Percentiles rank a stretch among this genome's conserved stretches.
Evolutionary conservation across 2,329 filamentous ascomycete species (phyloP).

Genomic region (Elsinoe batatas): DNA sequence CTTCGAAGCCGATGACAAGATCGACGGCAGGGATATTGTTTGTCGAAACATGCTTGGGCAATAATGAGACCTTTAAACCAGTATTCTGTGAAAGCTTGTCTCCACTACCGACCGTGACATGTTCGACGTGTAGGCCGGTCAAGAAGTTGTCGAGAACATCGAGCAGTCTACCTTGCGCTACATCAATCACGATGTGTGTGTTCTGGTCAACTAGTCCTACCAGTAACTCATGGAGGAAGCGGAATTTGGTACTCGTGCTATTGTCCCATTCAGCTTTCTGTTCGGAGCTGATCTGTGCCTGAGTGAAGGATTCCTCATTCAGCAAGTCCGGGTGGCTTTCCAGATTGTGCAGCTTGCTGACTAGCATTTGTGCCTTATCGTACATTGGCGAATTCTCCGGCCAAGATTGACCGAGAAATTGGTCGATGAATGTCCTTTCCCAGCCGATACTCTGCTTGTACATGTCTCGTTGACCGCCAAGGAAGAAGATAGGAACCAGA

Average conservation of each 20-base stretch:
- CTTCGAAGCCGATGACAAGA: slow-evolving; percentile 10
- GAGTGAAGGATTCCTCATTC: slow-evolving; percentile 24
- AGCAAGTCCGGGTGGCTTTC: slow-evolving; percentile 24
- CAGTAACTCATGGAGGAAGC: slow-evolving; percentile 27
- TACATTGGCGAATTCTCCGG: slow-evolving; percentile 6
- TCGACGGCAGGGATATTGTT: background rate
- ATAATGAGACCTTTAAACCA: background rate
- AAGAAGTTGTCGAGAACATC: slow-evolving; percentile 28
- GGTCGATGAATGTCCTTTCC: slow-evolving; percentile 19
- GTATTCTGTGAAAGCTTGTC: background rate
- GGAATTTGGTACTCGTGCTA: slow-evolving; percentile 29
- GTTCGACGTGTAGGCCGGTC: slow-evolving; percentile 18
- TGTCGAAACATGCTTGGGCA: background rate
- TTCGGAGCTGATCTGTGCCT: slow-evolving; percentile 20
- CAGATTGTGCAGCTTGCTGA: slow-evolving; percentile 20
- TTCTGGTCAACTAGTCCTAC: slow-evolving; percentile 20
- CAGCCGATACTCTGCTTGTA: slow-evolving; percentile 22
- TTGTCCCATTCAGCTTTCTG: slow-evolving; percentile 27
- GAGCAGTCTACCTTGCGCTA: slow-evolving; percentile 22
- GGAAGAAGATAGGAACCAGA: slow-evolving; percentile 23
- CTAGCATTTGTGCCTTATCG: slow-evolving; percentile 12
- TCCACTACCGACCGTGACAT: slow-evolving; percentile 2
- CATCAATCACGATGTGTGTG: slow-evolving; percentile 24
- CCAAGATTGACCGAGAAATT: slow-evolving; percentile 17
- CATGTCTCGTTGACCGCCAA: slow-evolving; percentile 24